Percentiles rank a stretch among this genome's conserved stretches.
Evolutionary conservation across 768 basidiomycete genomes (phyloP).

Genomic region (Fistulinella prunicolor): DNA sequence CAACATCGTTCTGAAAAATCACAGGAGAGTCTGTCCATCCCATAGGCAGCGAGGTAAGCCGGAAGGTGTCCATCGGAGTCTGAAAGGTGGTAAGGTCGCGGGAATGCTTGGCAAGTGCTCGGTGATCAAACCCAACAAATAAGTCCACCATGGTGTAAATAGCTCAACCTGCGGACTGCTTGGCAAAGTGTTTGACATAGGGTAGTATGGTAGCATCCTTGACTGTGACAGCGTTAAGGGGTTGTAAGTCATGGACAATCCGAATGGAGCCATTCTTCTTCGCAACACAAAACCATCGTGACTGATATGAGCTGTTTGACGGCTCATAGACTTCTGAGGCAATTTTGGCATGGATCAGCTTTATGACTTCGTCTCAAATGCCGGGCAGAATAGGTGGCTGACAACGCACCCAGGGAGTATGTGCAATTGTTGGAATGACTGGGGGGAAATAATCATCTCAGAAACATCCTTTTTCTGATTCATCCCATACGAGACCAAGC

Average conservation of each 20-base stretch:
- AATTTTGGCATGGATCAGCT: slow-evolving; percentile 36
- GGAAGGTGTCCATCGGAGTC: too few species aligned
- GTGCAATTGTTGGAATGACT: slow-evolving; percentile 33
- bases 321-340: too few species aligned
- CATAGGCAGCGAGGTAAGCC: too few species aligned
- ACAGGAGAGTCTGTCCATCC: too few species aligned
- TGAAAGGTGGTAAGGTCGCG: too few species aligned
- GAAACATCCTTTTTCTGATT: slow-evolving; percentile 35
- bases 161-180: too few species aligned
- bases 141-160: too few species aligned
- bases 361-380: slow-evolving; percentile 21
- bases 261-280: slow-evolving; percentile 26
- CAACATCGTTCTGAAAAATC: too few species aligned
- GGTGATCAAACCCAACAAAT: too few species aligned
- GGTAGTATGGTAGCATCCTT: slow-evolving; percentile 12
- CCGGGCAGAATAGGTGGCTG: slow-evolving; percentile 33
- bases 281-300: slow-evolving; percentile 41
- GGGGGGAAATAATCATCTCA: slow-evolving; percentile 33
- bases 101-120: too few species aligned
- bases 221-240: slow-evolving; percentile 16
- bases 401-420: slow-evolving; percentile 32
- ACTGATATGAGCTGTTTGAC: too few species aligned
- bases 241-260: slow-evolving; percentile 25
- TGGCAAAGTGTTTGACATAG: slow-evolving; percentile 7
- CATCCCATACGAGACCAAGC: slow-evolving; percentile 38